Conservation (phyloP, 73 alveolate genomes). For the Paramecium bursaria region DNA sequence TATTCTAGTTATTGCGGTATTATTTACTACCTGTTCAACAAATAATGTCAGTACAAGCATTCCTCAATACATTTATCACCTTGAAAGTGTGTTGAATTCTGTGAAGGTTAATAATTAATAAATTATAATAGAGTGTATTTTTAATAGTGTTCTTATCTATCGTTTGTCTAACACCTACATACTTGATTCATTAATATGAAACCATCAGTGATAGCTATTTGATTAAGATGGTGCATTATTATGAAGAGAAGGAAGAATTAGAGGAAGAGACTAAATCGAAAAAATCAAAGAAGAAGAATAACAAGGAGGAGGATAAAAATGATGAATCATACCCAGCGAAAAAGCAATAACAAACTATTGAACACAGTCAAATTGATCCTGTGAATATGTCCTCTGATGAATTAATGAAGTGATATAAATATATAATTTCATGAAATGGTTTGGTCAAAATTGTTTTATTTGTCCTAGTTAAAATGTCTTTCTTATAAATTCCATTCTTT, state of each 20-base stretch:
- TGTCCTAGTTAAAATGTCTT: too few species aligned
- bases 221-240: slow-evolving; percentile 34
- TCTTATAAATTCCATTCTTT: too few species aligned
- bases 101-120: neutral
- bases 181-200: slow-evolving; percentile 24
- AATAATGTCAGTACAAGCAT: slow-evolving; percentile 46
- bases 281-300: slow-evolving; percentile 36
- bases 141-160: slow-evolving; percentile 7
- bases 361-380: neutral
- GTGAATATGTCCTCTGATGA: slow-evolving; percentile 44
- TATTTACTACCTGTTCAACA: slow-evolving; percentile 44
- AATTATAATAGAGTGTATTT: slow-evolving; percentile 20
- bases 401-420: too few species aligned
- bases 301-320: slow-evolving; percentile 6
- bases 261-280: slow-evolving; percentile 35
- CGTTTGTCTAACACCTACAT: slow-evolving; percentile 44
- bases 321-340: too few species aligned
- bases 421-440: too few species aligned
- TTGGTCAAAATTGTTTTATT: too few species aligned
- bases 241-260: slow-evolving; percentile 38
- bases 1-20: neutral
- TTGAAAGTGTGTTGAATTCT: slow-evolving; percentile 4
- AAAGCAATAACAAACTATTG: neutral
- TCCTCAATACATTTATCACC: slow-evolving; percentile 42
- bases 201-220: slow-evolving; percentile 31